phyloP scores from a whole-genome alignment of 208 protist genomes.

The Porcisia deanei region DNA sequence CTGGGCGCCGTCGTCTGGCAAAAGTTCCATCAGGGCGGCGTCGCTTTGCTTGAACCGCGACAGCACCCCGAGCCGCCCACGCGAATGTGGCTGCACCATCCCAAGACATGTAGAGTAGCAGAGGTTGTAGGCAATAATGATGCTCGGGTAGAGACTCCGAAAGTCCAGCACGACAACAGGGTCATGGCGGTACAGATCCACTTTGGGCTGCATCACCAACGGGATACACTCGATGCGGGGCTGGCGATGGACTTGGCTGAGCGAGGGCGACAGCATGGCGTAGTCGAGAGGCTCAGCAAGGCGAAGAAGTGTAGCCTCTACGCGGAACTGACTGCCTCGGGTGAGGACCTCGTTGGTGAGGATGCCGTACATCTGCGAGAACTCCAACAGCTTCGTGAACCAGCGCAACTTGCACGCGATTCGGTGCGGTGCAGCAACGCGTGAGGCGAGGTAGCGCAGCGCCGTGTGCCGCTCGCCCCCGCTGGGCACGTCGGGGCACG shows the following conservation, averaged over 20 bases:
- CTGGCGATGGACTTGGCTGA: slow-evolving; percentile 59
- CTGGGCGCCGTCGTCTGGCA: slow-evolving; percentile 53
- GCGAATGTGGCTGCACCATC: slow-evolving; percentile 44
- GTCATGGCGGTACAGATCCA: slow-evolving; percentile 69
- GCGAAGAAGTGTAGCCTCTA: slow-evolving; percentile 82
- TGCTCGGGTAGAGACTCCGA: slow-evolving; percentile 99
- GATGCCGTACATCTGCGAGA: slow-evolving; percentile 82
- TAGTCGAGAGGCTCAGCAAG: slow-evolving; percentile 69
- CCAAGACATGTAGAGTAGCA: slow-evolving; percentile 96
- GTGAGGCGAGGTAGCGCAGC: slow-evolving; percentile 56
- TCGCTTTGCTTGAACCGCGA: slow-evolving; percentile 45
- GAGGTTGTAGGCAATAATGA: slow-evolving; percentile 99
- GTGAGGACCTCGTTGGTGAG: slow-evolving; percentile 69
- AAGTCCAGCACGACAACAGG: slow-evolving; percentile 99
- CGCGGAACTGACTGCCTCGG: slow-evolving; percentile 86
- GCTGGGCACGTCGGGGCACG: not conserved
- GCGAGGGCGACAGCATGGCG: slow-evolving; percentile 67
- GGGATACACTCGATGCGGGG: slow-evolving; percentile 79
- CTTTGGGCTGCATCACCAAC: slow-evolving; percentile 77
- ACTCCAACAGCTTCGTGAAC: slow-evolving; percentile 61
- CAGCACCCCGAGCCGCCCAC: slow-evolving; percentile 69
- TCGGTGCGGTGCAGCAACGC: slow-evolving; percentile 49
- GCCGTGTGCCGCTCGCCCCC: slow-evolving; percentile 20
- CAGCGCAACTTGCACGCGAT: slow-evolving; percentile 63
- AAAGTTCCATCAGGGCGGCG: slow-evolving; percentile 63